Percentiles rank a stretch among this genome's conserved stretches.
phyloP scores from a whole-genome alignment of 768 basidiomycete genomes.

The Cystobasidium onofrii region DNA sequence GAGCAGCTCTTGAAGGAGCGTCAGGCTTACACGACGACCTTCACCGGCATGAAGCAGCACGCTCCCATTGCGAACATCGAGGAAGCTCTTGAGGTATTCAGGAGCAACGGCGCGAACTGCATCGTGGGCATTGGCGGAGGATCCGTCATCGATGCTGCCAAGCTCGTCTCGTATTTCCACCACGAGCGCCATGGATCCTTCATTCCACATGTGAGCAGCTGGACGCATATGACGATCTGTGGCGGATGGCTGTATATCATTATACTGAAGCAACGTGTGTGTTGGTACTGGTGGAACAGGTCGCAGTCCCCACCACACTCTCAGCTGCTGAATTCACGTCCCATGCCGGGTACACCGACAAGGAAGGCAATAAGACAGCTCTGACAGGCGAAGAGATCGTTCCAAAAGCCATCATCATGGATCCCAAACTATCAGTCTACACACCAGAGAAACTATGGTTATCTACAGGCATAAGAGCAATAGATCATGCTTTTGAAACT shows the following conservation, averaged over 20 bases:
- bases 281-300: too few relatives aligned
- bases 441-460: constrained; percentile 73
- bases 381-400: constrained; percentile 3
- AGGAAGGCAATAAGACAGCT: constrained; percentile 6
- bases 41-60: constrained; percentile 26
- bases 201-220: constrained; percentile 53
- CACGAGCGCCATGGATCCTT: constrained; percentile 54
- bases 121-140: constrained; percentile 71
- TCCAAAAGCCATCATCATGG: constrained; percentile 59
- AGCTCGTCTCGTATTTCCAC: constrained; percentile 60
- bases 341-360: constrained; percentile 1
- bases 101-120: constrained; percentile 54
- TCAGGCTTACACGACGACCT: constrained; percentile 4
- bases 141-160: constrained; percentile 69
- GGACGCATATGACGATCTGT: neutral
- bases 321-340: constrained; percentile 42
- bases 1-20: constrained; percentile 4
- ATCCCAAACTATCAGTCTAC: constrained; percentile 62
- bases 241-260: neutral
- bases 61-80: constrained; percentile 22
- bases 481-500: constrained; percentile 69
- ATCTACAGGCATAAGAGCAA: constrained; percentile 62
- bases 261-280: too few relatives aligned
- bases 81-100: constrained; percentile 22
- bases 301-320: constrained; percentile 68